Evolutionary conservation across 148 eudicot genomes (phyloP).

Genomic region (Vaccinium vitisidaea): DNA sequence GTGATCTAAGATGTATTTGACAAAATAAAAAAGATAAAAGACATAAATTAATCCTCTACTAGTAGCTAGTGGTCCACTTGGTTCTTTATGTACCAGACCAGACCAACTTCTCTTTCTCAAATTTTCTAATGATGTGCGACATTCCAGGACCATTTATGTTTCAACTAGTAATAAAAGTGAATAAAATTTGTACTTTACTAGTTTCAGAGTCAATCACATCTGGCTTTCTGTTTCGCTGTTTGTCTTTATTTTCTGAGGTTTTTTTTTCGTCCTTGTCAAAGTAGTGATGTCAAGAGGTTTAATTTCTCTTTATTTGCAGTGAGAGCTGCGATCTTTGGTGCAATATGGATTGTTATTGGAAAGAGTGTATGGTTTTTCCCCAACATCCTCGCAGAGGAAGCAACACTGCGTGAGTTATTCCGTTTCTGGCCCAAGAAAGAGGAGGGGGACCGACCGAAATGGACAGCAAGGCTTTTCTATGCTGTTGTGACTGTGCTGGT

Average conservation of each 20-base stretch:
- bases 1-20: neutral
- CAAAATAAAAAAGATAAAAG: neutral
- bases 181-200: neutral
- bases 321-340: constrained; percentile 84
- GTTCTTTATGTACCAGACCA: neutral
- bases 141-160: neutral
- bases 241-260: neutral
- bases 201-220: neutral
- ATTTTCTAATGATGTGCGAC: neutral
- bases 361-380: constrained; percentile 95
- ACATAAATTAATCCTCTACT: neutral
- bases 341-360: constrained; percentile 74
- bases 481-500: constrained; percentile 58
- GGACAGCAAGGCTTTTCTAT: constrained; percentile 87
- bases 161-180: neutral
- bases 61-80: neutral
- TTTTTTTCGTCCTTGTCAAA: neutral
- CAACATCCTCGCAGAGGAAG: constrained; percentile 98
- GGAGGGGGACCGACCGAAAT: constrained; percentile 86
- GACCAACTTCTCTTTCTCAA: neutral
- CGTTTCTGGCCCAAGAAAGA: constrained; percentile 96
- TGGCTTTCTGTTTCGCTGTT: neutral
- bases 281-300: too few relatives aligned
- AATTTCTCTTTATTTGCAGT: constrained; percentile 45
- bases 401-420: constrained; percentile 83